Conservation (phyloP, 2,329 filamentous ascomycete species). For the Aspergillus sp. region DNA sequence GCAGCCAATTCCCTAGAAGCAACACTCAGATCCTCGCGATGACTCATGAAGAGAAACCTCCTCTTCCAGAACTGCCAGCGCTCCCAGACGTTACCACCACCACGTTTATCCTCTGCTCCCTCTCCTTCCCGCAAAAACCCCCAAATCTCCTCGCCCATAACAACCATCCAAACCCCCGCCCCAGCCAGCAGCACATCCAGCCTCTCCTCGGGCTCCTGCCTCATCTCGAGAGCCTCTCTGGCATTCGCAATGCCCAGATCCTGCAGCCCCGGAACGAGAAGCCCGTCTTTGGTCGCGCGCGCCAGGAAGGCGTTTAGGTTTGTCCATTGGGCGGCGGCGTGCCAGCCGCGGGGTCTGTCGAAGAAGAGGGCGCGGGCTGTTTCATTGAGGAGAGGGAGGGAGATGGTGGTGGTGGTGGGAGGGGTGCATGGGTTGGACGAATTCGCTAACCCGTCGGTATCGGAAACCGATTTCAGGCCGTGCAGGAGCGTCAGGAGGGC, state of each 20-base stretch:
- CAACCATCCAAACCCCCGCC: constrained; percentile 10
- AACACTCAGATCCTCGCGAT: constrained; percentile 10
- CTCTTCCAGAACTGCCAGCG: constrained; percentile 11
- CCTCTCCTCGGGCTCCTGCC: constrained; percentile 1
- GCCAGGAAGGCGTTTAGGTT: constrained; percentile 7
- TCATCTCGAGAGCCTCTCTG: constrained; percentile 6
- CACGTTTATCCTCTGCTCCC: neutral
- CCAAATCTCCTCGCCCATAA: constrained; percentile 16
- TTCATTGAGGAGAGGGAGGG: constrained; percentile 3
- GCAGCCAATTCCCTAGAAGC: constrained; percentile 11
- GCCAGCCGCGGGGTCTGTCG: constrained; percentile 5
- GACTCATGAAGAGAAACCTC: constrained; percentile 10
- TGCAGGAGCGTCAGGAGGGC: constrained; percentile 6
- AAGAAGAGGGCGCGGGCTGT: constrained; percentile 1
- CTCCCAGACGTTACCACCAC: constrained; percentile 3
- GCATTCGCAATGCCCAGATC: constrained; percentile 2
- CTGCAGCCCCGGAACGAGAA: constrained; percentile 4
- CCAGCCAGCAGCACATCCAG: constrained; percentile 4
- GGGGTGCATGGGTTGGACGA: neutral
- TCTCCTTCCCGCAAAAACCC: constrained; percentile 3
- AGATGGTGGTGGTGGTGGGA: neutral
- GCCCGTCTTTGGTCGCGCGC: constrained; percentile 1
- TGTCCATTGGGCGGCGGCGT: constrained; percentile 4
- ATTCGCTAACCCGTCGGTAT: too few species aligned
- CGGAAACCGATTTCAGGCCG: constrained; percentile 1